Conservation (phyloP, 1,284 basidiomycete genomes). For the Heterobasidion occidentale region DNA sequence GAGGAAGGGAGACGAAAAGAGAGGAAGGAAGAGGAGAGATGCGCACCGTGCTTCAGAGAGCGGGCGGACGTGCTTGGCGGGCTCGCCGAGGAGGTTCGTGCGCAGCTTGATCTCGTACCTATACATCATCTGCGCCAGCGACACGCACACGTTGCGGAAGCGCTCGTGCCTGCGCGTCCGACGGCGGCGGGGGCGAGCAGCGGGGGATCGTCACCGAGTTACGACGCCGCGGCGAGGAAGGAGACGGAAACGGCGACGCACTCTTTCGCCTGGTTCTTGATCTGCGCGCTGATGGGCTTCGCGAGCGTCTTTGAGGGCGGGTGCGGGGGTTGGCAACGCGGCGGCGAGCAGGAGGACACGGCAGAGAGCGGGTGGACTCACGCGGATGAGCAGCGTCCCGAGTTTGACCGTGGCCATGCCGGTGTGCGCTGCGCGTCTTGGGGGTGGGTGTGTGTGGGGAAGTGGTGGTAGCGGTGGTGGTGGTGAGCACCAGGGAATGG, state of each 20-base stretch:
- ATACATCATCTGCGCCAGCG: constrained; percentile 78
- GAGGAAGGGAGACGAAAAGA: background rate
- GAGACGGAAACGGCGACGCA: constrained; percentile 2
- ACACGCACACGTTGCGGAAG: constrained; percentile 71
- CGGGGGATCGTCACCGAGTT: background rate
- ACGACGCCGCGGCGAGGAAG: background rate
- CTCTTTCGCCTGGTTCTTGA: constrained; percentile 13
- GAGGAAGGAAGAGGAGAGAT: background rate
- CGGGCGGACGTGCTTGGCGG: constrained; percentile 70
- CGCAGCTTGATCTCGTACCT: constrained; percentile 71
- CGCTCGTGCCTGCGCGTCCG: constrained; percentile 54
- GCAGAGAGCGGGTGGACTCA: background rate
- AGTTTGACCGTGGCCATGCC: constrained; percentile 13
- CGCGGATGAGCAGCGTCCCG: constrained; percentile 13
- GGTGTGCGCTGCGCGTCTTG: background rate
- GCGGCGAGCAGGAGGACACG: background rate
- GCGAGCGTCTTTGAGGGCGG: constrained; percentile 9
- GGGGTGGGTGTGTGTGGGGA: no score
- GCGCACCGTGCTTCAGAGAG: constrained; percentile 74
- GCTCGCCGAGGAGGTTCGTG: constrained; percentile 75
- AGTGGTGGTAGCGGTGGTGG: no score
- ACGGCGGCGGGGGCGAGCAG: background rate
- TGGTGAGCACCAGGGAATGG: no score
- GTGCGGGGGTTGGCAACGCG: background rate
- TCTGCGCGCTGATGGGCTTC: constrained; percentile 12